Conservation (phyloP, 2,329 filamentous ascomycete species). For the Harringtonia lauricola region DNA sequence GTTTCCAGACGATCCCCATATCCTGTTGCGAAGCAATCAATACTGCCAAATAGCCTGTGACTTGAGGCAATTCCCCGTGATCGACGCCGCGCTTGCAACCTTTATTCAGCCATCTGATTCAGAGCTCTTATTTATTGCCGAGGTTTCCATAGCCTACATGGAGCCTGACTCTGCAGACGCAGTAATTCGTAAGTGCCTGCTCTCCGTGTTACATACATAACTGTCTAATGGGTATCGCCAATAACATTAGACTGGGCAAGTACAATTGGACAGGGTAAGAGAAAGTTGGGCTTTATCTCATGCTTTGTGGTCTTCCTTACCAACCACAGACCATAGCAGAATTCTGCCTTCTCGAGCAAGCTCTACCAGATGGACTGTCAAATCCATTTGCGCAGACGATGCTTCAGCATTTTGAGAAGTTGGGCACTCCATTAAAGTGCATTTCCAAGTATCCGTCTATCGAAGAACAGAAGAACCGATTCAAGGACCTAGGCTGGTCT, state of each 20-base stretch:
- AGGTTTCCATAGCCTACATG: constrained; percentile 91
- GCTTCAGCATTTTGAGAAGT: constrained; percentile 71
- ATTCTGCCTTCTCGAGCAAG: constrained; percentile 81
- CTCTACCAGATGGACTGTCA: constrained; percentile 62
- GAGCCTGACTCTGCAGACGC: constrained; percentile 59
- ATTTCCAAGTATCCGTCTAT: constrained; percentile 59
- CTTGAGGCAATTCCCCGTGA: constrained; percentile 51
- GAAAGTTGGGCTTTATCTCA: neutral
- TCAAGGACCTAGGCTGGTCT: constrained; percentile 57
- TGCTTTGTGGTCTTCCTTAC: neutral
- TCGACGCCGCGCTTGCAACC: constrained; percentile 47
- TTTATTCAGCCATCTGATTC: constrained; percentile 47
- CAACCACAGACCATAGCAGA: constrained; percentile 17
- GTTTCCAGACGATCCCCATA: constrained; percentile 25
- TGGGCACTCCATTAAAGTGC: constrained; percentile 68
- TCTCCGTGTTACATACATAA: neutral
- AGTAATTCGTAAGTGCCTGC: constrained; percentile 38
- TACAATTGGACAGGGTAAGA: constrained; percentile 53
- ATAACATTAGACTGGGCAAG: constrained; percentile 51
- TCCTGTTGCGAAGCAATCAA: constrained; percentile 53
- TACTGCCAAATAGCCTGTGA: constrained; percentile 80
- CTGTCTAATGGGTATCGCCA: neutral
- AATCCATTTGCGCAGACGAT: constrained; percentile 84
- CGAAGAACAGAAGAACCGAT: constrained; percentile 56
- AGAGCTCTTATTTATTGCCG: constrained; percentile 69